Conservation (phyloP, 495 filamentous ascomycete genomes). For the Penicillium argentinense region DNA sequence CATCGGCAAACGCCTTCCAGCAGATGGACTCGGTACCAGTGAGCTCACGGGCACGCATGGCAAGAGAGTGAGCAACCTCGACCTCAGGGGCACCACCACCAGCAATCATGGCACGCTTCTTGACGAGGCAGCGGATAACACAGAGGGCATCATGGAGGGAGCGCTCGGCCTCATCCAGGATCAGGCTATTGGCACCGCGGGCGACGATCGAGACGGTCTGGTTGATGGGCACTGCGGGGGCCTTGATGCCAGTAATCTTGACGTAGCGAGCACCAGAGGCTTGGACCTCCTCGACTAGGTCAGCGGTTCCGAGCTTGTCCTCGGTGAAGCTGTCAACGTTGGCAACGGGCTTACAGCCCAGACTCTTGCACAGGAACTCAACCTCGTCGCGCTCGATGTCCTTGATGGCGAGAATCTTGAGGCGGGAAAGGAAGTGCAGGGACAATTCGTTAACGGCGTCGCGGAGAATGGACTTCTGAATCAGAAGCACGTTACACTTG, state of each 20-base stretch:
- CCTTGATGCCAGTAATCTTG: conserved; percentile 88
- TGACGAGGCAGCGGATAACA: conserved; percentile 95
- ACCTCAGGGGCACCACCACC: conserved; percentile 96
- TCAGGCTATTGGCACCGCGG: conserved; percentile 90
- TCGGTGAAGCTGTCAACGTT: conserved; percentile 99
- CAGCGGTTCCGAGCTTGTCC: conserved; percentile 96
- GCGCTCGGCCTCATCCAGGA: conserved; percentile 95
- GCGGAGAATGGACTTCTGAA: conserved; percentile 96
- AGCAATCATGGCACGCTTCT: conserved; percentile 96
- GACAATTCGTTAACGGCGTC: conserved; percentile 97
- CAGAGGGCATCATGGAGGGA: conserved; percentile 95
- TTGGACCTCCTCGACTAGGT: conserved; percentile 91
- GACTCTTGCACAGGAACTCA: conserved; percentile 97
- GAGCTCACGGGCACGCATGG: conserved; percentile 75
- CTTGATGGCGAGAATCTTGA: conserved; percentile 93
- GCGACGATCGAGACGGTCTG: conserved; percentile 93
- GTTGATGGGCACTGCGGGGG: conserved; percentile 55
- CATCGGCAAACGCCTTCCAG: conserved; percentile 98
- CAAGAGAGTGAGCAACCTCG: conserved; percentile 81
- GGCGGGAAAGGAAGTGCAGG: conserved; percentile 94
- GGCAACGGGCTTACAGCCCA: conserved; percentile 97
- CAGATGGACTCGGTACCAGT: conserved; percentile 94
- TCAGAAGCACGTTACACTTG: conserved; percentile 97
- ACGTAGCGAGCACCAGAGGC: conserved; percentile 84
- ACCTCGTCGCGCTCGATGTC: conserved; percentile 98